Evolutionary conservation across 75 land plant genomes (phyloP).

Genomic region (Chamaecyparis obtusa): DNA sequence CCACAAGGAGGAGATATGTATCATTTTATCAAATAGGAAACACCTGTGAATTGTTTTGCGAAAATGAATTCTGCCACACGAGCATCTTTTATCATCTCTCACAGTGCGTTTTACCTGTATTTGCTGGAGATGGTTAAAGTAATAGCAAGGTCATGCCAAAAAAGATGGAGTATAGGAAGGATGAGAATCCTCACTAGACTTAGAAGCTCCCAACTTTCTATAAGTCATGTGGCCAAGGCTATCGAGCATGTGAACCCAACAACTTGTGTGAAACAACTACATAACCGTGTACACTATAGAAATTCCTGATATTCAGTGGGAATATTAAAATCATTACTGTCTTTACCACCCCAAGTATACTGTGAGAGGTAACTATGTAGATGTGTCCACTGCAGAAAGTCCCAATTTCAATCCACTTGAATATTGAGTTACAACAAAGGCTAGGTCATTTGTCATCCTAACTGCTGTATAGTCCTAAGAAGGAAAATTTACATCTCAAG

Average conservation of each 20-base stretch:
- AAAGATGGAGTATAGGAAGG: background rate
- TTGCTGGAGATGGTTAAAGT: background rate
- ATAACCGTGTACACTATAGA: background rate
- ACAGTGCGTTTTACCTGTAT: background rate
- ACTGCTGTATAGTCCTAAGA: background rate
- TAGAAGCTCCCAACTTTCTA: slow-evolving; percentile 3
- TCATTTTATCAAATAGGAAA: background rate
- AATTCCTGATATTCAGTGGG: background rate
- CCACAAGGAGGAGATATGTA: background rate
- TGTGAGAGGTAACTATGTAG: background rate
- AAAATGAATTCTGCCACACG: background rate
- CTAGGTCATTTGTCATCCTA: background rate
- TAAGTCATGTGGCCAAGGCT: background rate
- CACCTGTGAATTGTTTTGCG: background rate
- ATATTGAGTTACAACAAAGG: background rate
- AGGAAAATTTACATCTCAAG: background rate
- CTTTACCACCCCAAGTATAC: background rate
- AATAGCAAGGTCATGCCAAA: background rate
- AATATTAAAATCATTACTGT: background rate
- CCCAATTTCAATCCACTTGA: background rate
- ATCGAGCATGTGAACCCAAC: background rate
- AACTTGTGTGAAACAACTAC: background rate
- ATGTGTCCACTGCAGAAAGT: background rate
- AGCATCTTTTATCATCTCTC: background rate
- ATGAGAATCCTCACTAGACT: background rate